phyloP scores from a whole-genome alignment of 441 rosid species.

The Arabidopsis lyrata region DNA sequence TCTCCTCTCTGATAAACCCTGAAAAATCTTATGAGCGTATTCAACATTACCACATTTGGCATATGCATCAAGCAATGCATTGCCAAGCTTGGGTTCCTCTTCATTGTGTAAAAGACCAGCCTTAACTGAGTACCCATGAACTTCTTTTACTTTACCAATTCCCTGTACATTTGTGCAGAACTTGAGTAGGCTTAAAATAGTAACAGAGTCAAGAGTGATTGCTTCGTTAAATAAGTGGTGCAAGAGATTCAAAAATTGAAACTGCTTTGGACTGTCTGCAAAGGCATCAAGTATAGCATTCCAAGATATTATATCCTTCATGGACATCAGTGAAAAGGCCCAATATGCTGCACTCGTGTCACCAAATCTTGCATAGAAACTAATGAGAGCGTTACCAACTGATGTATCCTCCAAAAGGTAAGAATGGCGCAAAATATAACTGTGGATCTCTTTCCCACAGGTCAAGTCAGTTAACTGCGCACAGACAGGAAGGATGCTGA shows the following conservation, averaged over 20 bases:
- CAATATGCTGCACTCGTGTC: slow-evolving; percentile 57
- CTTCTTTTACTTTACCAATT: slow-evolving; percentile 63
- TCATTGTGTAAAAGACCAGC: slow-evolving; percentile 51
- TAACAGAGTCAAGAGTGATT: slow-evolving; percentile 62
- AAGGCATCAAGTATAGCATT: slow-evolving; percentile 78
- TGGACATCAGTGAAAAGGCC: slow-evolving; percentile 59
- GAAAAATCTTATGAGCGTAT: slow-evolving; percentile 67
- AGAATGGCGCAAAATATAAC: slow-evolving; percentile 61
- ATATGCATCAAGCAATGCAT: slow-evolving; percentile 81
- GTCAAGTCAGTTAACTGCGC: slow-evolving; percentile 53
- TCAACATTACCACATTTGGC: slow-evolving; percentile 64
- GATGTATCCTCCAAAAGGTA: slow-evolving; percentile 58
- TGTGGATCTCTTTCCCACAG: slow-evolving; percentile 70
- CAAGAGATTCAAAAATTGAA: slow-evolving; percentile 55
- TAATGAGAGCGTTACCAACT: slow-evolving; percentile 71
- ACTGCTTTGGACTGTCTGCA: slow-evolving; percentile 45
- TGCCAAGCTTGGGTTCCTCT: slow-evolving; percentile 53
- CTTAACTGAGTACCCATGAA: slow-evolving; percentile 72
- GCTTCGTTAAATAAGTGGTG: slow-evolving; percentile 58
- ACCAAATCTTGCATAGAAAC: slow-evolving; percentile 69
- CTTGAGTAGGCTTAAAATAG: slow-evolving; percentile 65
- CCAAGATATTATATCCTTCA: slow-evolving; percentile 86
- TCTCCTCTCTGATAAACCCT: slow-evolving; percentile 54
- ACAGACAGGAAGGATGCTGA: slow-evolving; percentile 76
- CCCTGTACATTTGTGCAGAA: slow-evolving; percentile 52